phyloP scores from a whole-genome alignment of 805 yeast genomes.

The Nakazawaea sp. region DNA sequence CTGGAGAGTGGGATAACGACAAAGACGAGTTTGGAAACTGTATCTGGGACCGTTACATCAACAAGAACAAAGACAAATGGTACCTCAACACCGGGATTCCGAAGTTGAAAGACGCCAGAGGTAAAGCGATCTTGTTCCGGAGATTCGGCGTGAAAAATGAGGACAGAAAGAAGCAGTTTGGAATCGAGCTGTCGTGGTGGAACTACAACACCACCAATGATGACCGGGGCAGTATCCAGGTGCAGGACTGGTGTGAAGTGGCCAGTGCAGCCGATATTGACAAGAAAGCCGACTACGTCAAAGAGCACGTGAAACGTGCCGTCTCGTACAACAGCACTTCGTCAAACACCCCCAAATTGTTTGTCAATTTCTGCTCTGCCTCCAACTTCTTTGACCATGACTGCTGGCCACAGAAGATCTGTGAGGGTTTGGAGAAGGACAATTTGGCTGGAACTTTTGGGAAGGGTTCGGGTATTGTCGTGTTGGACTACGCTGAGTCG shows the following conservation, averaged over 20 bases:
- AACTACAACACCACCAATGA: slow-evolving; percentile 57
- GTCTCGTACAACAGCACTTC: slow-evolving; percentile 37
- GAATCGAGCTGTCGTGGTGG: slow-evolving; percentile 68
- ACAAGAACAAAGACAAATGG: slow-evolving; percentile 48
- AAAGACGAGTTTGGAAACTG: slow-evolving; percentile 59
- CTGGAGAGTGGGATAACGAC: slow-evolving; percentile 55
- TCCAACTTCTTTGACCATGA: slow-evolving; percentile 62
- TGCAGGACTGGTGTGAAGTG: slow-evolving; percentile 73
- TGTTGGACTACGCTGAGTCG: slow-evolving; percentile 60
- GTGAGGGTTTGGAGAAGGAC: slow-evolving; percentile 39
- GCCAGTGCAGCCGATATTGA: slow-evolving; percentile 42
- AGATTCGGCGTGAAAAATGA: slow-evolving; percentile 59
- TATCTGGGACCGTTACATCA: slow-evolving; percentile 52
- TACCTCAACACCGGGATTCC: slow-evolving; percentile 53
- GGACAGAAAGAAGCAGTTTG: slow-evolving; percentile 33
- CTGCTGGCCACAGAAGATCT: slow-evolving; percentile 71
- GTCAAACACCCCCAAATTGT: slow-evolving; percentile 43
- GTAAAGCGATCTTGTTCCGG: slow-evolving; percentile 60
- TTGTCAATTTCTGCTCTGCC: slow-evolving; percentile 67
- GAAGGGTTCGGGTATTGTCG: slow-evolving; percentile 56
- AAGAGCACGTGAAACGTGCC: slow-evolving; percentile 48
- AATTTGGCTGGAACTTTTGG: slow-evolving; percentile 41
- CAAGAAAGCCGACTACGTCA: slow-evolving; percentile 51
- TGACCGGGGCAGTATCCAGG: slow-evolving; percentile 53
- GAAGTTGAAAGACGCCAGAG: slow-evolving; percentile 52